Percentiles rank a stretch among this genome's conserved stretches.
phyloP scores from a whole-genome alignment of 371 early-diverging fungal genomes.

The Syncephalis plumigaleata region DNA sequence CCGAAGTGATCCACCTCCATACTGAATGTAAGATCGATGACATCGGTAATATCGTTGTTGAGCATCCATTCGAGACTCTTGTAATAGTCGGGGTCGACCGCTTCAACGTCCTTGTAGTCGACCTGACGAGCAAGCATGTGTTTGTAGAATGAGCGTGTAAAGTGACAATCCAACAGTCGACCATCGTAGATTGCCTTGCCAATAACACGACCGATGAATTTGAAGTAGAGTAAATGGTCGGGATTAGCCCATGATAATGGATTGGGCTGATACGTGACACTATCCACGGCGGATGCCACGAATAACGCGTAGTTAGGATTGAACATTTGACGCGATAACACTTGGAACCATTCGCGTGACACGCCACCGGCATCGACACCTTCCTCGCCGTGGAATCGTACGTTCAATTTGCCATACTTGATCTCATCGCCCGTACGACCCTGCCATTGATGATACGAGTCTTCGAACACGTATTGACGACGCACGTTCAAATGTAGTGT shows the following conservation, averaged over 20 bases:
- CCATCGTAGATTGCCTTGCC: slow-evolving; percentile 98
- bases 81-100: slow-evolving; percentile 93
- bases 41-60: slow-evolving; percentile 90
- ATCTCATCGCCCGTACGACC: slow-evolving; percentile 82
- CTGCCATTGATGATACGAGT: slow-evolving; percentile 87
- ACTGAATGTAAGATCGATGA: slow-evolving; percentile 90
- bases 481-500: slow-evolving; percentile 79
- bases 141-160: slow-evolving; percentile 97
- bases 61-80: slow-evolving; percentile 96
- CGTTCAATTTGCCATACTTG: slow-evolving; percentile 82
- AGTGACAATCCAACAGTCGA: slow-evolving; percentile 86
- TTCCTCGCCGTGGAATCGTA: slow-evolving; percentile 93
- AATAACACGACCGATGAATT: slow-evolving; percentile 96
- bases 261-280: slow-evolving; percentile 94
- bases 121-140: slow-evolving; percentile 81
- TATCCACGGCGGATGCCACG: slow-evolving; percentile 87
- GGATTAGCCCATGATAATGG: slow-evolving; percentile 86
- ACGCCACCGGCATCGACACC: slow-evolving; percentile 98
- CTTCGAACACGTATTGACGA: slow-evolving; percentile 89
- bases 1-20: slow-evolving; percentile 93
- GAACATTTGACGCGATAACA: slow-evolving; percentile 93
- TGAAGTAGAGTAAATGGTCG: slow-evolving; percentile 92
- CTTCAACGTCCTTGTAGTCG: slow-evolving; percentile 93
- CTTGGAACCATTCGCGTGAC: slow-evolving; percentile 97
- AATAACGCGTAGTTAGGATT: slow-evolving; percentile 98